phyloP scores from a whole-genome alignment of 2,329 filamentous ascomycete genomes.

The Pleomassaria siparia region DNA sequence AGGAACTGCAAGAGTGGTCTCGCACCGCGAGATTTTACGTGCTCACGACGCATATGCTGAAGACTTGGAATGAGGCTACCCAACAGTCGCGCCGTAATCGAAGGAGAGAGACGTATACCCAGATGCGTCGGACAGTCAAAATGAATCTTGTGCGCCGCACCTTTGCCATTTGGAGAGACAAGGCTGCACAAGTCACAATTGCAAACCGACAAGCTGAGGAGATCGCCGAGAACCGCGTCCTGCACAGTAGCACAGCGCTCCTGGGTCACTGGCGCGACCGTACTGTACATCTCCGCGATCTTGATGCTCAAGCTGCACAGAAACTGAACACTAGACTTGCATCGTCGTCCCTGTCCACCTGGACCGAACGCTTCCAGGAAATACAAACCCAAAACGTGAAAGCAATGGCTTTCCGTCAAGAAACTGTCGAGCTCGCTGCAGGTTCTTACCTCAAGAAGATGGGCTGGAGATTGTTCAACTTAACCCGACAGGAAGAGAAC shows the following conservation, averaged over 20 bases:
- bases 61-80: slow-evolving; percentile 54
- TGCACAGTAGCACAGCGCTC: slow-evolving; percentile 31
- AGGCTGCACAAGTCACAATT: slow-evolving; percentile 14
- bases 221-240: slow-evolving; percentile 21
- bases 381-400: slow-evolving; percentile 41
- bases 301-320: slow-evolving; percentile 27
- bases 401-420: slow-evolving; percentile 50
- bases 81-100: slow-evolving; percentile 54
- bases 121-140: slow-evolving; percentile 56
- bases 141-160: slow-evolving; percentile 51
- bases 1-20: slow-evolving; percentile 55
- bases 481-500: slow-evolving; percentile 53
- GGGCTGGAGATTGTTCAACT: slow-evolving; percentile 60
- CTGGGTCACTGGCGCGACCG: slow-evolving; percentile 49
- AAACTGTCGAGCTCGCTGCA: slow-evolving; percentile 51
- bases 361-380: slow-evolving; percentile 26
- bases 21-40: slow-evolving; percentile 60
- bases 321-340: slow-evolving; percentile 29
- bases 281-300: slow-evolving; percentile 27
- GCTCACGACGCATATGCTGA: slow-evolving; percentile 52
- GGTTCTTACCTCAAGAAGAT: slow-evolving; percentile 55
- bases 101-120: slow-evolving; percentile 58
- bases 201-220: slow-evolving; percentile 37
- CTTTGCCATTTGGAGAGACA: slow-evolving; percentile 43
- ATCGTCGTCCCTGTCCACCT: slow-evolving; percentile 29